Conservation (phyloP, 192 early-diverging fungal species). For the Borealophlyctis nickersoniae region DNA sequence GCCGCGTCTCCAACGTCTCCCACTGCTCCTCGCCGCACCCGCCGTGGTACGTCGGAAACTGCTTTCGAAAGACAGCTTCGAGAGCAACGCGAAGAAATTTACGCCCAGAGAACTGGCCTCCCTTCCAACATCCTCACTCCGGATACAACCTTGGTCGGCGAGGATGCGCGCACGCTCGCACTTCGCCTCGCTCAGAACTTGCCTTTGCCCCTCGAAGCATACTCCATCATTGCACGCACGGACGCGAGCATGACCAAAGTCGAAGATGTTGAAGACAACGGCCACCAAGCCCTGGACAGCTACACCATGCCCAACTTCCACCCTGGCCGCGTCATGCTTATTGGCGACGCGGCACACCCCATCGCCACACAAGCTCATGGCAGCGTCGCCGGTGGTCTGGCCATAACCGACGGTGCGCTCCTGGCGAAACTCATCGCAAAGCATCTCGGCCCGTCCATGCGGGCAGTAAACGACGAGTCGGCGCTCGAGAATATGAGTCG, state of each 20-base stretch:
- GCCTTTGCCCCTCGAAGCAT: conserved; percentile 28
- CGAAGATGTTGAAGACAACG: conserved; percentile 42
- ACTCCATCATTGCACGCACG: conserved; percentile 43
- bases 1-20: conserved; percentile 8
- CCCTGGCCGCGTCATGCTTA: conserved; percentile 49
- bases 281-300: conserved; percentile 32
- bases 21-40: conserved; percentile 14
- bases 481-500: conserved; percentile 17
- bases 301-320: conserved; percentile 46
- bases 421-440: conserved; percentile 49
- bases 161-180: conserved; percentile 34
- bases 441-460: conserved; percentile 22
- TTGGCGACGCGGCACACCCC: conserved; percentile 54
- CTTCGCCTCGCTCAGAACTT: conserved; percentile 28
- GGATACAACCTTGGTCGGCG: conserved; percentile 27
- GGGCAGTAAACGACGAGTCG: conserved; percentile 12
- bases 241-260: conserved; percentile 30
- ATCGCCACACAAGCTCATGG: conserved; percentile 47
- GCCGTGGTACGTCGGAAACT: conserved; percentile 30
- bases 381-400: conserved; percentile 39
- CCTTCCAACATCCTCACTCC: conserved; percentile 24
- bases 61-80: conserved; percentile 33
- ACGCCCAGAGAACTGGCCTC: conserved; percentile 6
- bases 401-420: conserved; percentile 41
- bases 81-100: conserved; percentile 15